Evolutionary conservation across 768 basidiomycete species (phyloP).

Genomic region (Amanita subjunquillea): DNA sequence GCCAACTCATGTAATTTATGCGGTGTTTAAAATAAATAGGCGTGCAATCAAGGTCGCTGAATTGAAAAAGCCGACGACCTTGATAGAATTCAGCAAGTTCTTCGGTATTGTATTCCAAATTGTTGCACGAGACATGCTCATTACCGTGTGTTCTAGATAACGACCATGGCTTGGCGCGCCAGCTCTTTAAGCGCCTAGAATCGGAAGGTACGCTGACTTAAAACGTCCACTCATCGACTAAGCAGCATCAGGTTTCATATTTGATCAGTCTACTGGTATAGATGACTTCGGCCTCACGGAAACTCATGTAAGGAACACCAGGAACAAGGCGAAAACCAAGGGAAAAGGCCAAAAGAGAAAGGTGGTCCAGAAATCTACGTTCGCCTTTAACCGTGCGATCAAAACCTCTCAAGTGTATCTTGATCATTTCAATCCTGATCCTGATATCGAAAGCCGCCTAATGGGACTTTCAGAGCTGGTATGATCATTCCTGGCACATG

Average conservation of each 20-base stretch:
- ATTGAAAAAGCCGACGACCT: constrained; percentile 28
- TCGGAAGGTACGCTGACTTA: constrained; percentile 40
- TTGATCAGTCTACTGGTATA: constrained; percentile 32
- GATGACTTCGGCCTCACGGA: constrained; percentile 41
- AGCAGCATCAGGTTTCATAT: constrained; percentile 45
- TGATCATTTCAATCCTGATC: constrained; percentile 62
- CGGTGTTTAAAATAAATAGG: constrained; percentile 19
- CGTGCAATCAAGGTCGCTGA: constrained; percentile 67
- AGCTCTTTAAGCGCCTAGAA: constrained; percentile 61
- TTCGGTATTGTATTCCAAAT: constrained; percentile 34
- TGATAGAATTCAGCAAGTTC: constrained; percentile 44
- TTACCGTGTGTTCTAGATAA: constrained; percentile 27
- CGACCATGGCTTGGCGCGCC: constrained; percentile 41
- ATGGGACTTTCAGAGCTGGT: constrained; percentile 55
- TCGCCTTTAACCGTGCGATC: constrained; percentile 43
- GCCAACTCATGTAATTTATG: not conserved
- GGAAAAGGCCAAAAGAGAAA: constrained; percentile 33
- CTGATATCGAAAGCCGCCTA: constrained; percentile 46
- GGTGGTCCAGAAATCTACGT: constrained; percentile 45
- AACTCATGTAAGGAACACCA: constrained; percentile 27
- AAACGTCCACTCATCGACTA: not conserved
- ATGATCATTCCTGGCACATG: constrained; percentile 5
- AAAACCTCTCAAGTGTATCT: constrained; percentile 36
- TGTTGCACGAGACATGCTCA: not conserved
- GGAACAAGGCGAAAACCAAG: constrained; percentile 27